Percentiles rank a stretch among this genome's conserved stretches.
phyloP scores from a whole-genome alignment of 148 eudicot species.

The Beta vulgaris region DNA sequence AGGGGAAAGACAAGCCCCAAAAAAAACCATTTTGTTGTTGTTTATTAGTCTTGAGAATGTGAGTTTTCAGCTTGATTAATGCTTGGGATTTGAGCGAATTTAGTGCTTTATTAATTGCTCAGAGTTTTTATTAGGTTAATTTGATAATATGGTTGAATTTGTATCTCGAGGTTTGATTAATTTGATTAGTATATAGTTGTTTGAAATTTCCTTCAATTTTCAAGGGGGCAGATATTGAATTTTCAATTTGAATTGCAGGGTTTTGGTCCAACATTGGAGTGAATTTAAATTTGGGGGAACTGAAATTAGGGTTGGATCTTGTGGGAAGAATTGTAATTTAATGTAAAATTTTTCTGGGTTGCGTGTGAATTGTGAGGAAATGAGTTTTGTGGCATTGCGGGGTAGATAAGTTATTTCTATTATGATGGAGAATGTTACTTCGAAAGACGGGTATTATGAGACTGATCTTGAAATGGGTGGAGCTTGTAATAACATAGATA shows the following conservation, averaged over 20 bases:
- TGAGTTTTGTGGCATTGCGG: conserved; percentile 11
- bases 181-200: neutral
- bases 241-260: conserved; percentile 24
- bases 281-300: conserved; percentile 9
- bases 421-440: conserved; percentile 38
- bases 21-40: neutral
- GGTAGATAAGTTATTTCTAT: conserved; percentile 14
- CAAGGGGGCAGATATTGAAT: neutral
- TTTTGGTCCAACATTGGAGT: conserved; percentile 15
- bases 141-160: too few species aligned
- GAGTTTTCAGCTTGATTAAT: neutral
- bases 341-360: conserved; percentile 8
- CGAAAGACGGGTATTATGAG: conserved; percentile 30
- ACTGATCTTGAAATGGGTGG: conserved; percentile 63
- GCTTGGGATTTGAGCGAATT: conserved; percentile 23
- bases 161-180: neutral
- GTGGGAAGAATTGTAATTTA: neutral
- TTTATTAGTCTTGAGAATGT: neutral
- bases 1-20: too few species aligned
- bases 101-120: conserved; percentile 2
- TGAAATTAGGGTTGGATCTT: conserved; percentile 26
- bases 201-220: conserved; percentile 17
- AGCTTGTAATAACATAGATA: conserved; percentile 16
- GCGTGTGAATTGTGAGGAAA: neutral
- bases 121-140: neutral